Evolutionary conservation across 2,329 filamentous ascomycete genomes (phyloP), one percentile per base, ranked within the genome.

Genomic region (Xylaria arbuscula): DNA sequence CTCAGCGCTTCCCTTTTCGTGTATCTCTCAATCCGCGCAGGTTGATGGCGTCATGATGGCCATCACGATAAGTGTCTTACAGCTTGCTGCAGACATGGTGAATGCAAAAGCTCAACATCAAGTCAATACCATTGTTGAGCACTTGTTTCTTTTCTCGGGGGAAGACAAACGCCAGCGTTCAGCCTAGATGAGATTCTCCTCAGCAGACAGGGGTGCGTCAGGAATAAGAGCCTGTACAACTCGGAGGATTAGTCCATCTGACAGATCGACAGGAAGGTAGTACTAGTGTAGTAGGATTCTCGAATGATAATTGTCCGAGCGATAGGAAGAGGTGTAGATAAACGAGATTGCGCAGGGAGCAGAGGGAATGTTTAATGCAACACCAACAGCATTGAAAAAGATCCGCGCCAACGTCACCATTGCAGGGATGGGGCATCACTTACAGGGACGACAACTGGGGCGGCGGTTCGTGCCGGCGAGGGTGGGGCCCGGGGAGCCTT

Each of bases 401-500:
- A 42, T 34, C 28, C 51, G 28, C 28, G 17, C 34, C 50, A 32
- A 32, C 50, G 50, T 54, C 51, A 54, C 9, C 17, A 17, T 17
- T 19, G 22, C 65, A 38, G 53, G 32, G 19, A 28, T 32, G 4
- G 28, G 28, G 24, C 24, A 9, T 45, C 40, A 73, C 73, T 71
- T 24, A 76, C 75, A 56, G 71, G 61, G 42, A 75, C 51, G 6
- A 53, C 51, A 6, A 53, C 51, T 24, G 74, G 74, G 24, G 71
- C 59, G 42, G 72, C 62, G 34, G 71, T 55, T 66, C 63, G 71
- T 19, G 68, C 53, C 57, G 67, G 54, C 13, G 72, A 48, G 48
- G 62, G 74, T 69, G 74, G 75, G 58, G 74, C 67, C 59, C 55
- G 59, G 56, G 75, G 73, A 8, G 74, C 74, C 68, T 72, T 74